These are phyloP conservation scores for Cyberlindnera misumaiensis DNA, from an alignment of 805 yeast genomes.

Conservation along the genomic window DNA sequence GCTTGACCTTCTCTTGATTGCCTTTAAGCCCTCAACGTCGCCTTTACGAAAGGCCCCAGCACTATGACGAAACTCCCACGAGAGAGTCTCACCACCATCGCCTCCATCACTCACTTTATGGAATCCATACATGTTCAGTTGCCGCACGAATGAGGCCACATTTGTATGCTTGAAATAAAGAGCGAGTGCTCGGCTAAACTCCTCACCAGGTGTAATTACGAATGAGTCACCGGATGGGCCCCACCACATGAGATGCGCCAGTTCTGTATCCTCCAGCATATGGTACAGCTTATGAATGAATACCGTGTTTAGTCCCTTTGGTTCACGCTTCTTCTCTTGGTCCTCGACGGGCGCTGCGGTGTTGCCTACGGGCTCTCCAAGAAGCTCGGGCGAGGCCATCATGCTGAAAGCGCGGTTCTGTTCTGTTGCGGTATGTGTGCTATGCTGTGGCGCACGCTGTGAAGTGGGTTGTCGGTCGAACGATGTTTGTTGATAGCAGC, in stretches of 20 bases:
- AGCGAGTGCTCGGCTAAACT: constrained; percentile 64
- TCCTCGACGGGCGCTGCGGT: not conserved
- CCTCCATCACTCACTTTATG: constrained; percentile 47
- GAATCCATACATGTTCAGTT: constrained; percentile 63
- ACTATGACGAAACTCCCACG: constrained; percentile 89
- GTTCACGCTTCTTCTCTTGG: constrained; percentile 2
- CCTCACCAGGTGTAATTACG: constrained; percentile 77
- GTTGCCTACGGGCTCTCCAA: not conserved
- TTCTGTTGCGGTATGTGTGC: not conserved
- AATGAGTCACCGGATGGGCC: constrained; percentile 63
- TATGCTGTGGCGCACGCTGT: no score
- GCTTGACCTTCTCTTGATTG: constrained; percentile 73
- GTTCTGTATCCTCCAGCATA: constrained; percentile 74
- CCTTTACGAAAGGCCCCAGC: constrained; percentile 76
- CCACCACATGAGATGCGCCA: constrained; percentile 86
- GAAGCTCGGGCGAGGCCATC: not conserved
- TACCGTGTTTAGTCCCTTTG: constrained; percentile 35
- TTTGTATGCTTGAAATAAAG: constrained; percentile 76
- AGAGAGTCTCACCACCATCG: constrained; percentile 15
- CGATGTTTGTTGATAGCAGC: no score
- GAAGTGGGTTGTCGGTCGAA: not conserved
- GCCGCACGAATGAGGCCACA: constrained; percentile 73
- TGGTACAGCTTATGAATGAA: constrained; percentile 87
- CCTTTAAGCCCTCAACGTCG: constrained; percentile 62
- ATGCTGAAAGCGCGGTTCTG: not conserved